Evolutionary conservation across 805 yeast genomes (phyloP), one percentile per base, ranked within the genome.

Genomic region (Spencermartinsiella europaea): DNA sequence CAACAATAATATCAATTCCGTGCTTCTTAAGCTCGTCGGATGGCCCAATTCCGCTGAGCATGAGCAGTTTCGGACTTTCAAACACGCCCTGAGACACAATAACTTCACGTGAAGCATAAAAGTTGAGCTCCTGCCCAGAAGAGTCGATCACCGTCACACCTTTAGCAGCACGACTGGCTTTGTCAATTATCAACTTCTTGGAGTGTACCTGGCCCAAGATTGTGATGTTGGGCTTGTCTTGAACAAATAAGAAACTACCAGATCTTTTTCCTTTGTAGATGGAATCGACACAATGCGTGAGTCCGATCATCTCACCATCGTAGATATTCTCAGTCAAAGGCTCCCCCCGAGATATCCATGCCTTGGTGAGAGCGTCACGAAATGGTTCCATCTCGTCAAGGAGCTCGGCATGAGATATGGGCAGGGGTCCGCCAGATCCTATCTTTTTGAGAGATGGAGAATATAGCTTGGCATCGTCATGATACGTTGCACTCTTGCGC

Each of bases 31-130:
- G 55, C 50, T 62, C 62, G 45, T 51, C 47, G 48, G 46, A 52
- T 14, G 67, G 67, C 17, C 66, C 67, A 21, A 62, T 38, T 31
- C 67, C 67, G 25, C 64, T 59, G 37, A 59, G 64, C 60, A 62
- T 52, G 53, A 62, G 52, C 38, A 62, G 57, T 38, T 60, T 57
- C 25, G 67, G 67, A 43, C 62, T 56, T 34, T 63, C 67, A 44
- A 62, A 57, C 5, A 61, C 65, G 36, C 67, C 67, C 40, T 60
- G 56, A 21, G 60, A 56, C 19, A 62, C 43, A 40, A 62, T 54
- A 21, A 59, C 59, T 45, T 62, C 66, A 17, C 57, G 52, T 27
- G 50, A 50, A 20, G 66, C 62, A 35, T 53, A 56, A 49, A 46
- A 54, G 46, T 46, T 48, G 39, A 45, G 56, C 40, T 53, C 58